Base-by-base conservation (phyloP, 306 rosid genomes). In the Vigna trinervia region DNA sequence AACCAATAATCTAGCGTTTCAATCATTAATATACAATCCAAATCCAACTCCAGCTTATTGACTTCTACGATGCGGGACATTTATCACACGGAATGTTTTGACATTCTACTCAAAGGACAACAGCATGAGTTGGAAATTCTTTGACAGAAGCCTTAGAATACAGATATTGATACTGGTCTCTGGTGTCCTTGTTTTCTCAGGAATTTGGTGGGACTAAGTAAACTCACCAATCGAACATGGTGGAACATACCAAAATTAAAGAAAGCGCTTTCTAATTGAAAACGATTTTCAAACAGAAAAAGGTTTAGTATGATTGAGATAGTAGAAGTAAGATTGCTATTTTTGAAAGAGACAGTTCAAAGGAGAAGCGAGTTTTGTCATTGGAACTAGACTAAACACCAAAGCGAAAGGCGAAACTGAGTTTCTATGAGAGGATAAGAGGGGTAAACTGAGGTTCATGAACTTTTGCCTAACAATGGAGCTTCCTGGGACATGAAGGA, bases 321-420 rank as follows among this genome's bases (percentile, higher is more conserved):
- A 66, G 46, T 47, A 5, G 39, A 50, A 77, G 76, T 77, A 73
- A 73, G 75, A 59, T 47, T 72, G 81, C 41, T 43, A 77, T 73
- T 70, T 26, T 77, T 61, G 75, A 84, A 52, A 74, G 71, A 65
- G 85, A 78, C 78, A 12, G 2, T 68, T 77, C 82, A 54, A 50
- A 12, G 28, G 63, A 19, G 19, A 69, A 23, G 38, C 39, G 77
- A 67, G 54, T 54, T 73, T 68, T 56, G 61, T 73, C 47, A n/a
- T 46, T 77, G 47, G 77, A 66, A 34, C 73, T 69, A 75, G 36
- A 70, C 75, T 12, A 11, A 57, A 12, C 30, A 26, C 52, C 65
- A 38, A 77, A 69, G 28, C 58, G 9, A 74, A 79, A 74, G 38
- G 62, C 20, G 11, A 58, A 46, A 64, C 32, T 66, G 22, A 20